Base-by-base conservation (phyloP, 2,329 filamentous ascomycete genomes). In the Cladosporium sp. region DNA sequence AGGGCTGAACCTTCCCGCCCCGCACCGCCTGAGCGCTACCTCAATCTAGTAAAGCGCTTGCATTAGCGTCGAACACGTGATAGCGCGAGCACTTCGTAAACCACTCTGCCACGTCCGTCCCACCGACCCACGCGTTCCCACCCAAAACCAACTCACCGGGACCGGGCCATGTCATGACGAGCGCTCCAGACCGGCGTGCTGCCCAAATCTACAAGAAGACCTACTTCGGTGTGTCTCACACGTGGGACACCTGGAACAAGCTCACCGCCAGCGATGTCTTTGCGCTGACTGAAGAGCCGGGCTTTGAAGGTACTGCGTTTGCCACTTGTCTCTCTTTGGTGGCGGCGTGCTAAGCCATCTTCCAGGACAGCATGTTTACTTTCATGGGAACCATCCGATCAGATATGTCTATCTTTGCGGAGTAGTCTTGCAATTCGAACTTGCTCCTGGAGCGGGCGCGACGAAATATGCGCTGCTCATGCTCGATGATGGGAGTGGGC, bases 211-310 rank as follows among this genome's bases (percentile, higher is more conserved):
- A 88, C 69, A 85, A 87, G 18, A 83, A 83, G 44, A 87, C 84
- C 74, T 88, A 85, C 79, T 88, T 87, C 75, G 77, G 78, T 57
- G 81, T 80, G 41, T 88, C 87, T 6, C 83, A 84, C n/a, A 89
- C 87, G 10, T 87, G 83, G 76, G 83, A 85, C 77, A 75, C 80
- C 73, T 90, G 87, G 87, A 87, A 88, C 75, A 87, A 87, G 73
- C 79, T 90, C 69, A 83, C 84, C 0, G 80, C 81, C 18, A 78
- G 79, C 32, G 85, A 88, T 75, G 81, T 89, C 47, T 85, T 86
- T 71, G 76, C 76, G 10, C 77, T 89, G 38, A 78, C 79, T 28
- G 76, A 78, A 62, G 80, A 82, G 52, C 75, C 73, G 7, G 83
- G 80, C 2, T 88, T 85, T 72, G 80, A 82, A 78, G 84, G 86